These are phyloP conservation scores for Cryptosporidium tyzzeri DNA, from an alignment of 169 alveolate species.

Conservation along the genomic window DNA sequence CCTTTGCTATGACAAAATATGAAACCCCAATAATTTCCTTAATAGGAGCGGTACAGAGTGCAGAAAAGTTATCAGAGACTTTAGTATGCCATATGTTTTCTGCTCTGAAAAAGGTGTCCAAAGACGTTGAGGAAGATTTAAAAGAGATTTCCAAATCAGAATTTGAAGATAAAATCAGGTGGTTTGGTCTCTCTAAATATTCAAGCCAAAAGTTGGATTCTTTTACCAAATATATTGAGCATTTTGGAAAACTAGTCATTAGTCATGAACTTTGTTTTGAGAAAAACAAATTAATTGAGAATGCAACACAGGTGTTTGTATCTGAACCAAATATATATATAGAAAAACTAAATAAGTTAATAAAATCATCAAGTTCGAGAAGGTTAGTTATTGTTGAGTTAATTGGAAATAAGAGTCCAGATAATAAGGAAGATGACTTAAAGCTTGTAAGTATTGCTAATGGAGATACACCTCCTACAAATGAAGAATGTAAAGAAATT, in stretches of 20 bases:
- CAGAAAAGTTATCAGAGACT: constrained; percentile 16
- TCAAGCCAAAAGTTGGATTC: constrained; percentile 31
- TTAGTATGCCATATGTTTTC: constrained; percentile 46
- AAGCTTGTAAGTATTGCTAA: constrained; percentile 12
- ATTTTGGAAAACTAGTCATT: constrained; percentile 15
- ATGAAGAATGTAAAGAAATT: constrained; percentile 37
- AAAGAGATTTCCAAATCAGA: constrained; percentile 22
- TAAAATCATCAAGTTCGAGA: constrained; percentile 10
- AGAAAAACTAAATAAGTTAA: constrained; percentile 17
- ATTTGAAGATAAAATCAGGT: constrained; percentile 42
- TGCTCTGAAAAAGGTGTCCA: constrained; percentile 23
- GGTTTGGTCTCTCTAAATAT: constrained; percentile 48
- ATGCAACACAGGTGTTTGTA: constrained; percentile 52
- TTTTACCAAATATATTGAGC: constrained; percentile 31
- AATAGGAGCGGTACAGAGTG: constrained; percentile 66
- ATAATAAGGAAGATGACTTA: background rate
- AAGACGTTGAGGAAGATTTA: constrained; percentile 13
- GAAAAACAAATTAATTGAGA: constrained; percentile 39
- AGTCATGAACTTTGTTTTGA: constrained; percentile 65
- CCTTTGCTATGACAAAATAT: constrained; percentile 40
- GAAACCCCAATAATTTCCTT: constrained; percentile 48
- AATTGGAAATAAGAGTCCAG: constrained; percentile 6
- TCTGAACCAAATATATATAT: constrained; percentile 34
- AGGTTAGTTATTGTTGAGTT: constrained; percentile 44
- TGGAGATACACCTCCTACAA: constrained; percentile 41